Percentiles rank a stretch among this genome's conserved stretches.
These are phyloP conservation scores for Halenospora varia DNA, from an alignment of 495 filamentous ascomycete genomes.

Conservation along the genomic window DNA sequence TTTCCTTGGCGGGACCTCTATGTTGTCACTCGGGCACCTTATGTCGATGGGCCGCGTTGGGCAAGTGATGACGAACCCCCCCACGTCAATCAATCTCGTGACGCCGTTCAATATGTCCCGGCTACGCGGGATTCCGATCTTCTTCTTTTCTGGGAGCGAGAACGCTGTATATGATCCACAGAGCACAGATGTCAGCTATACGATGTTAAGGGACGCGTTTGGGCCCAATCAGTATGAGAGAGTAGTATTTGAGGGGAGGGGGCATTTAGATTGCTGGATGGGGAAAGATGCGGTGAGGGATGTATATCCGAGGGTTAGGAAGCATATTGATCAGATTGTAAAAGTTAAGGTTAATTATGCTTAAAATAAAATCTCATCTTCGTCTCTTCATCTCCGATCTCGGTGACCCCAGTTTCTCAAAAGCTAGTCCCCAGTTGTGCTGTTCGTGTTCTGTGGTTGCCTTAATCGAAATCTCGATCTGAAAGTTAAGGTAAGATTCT, in stretches of 20 bases:
- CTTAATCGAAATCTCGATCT: too few relatives aligned
- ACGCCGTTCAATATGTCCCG: conserved; percentile 42
- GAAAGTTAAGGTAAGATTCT: too few relatives aligned
- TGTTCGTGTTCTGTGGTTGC: too few relatives aligned
- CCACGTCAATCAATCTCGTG: conserved; percentile 39
- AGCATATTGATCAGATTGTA: conserved; percentile 48
- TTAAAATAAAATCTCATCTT: too few relatives aligned
- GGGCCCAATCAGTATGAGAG: conserved; percentile 45
- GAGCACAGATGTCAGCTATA: conserved; percentile 53
- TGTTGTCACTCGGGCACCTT: conserved; percentile 49
- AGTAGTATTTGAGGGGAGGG: conserved; percentile 54
- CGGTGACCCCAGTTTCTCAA: too few relatives aligned
- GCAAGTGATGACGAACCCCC: conserved; percentile 46
- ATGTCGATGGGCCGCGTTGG: conserved; percentile 53
- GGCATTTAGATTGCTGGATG: conserved; percentile 66
- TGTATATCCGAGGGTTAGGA: conserved; percentile 55
- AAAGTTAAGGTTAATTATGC: conserved; percentile 12
- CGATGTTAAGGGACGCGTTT: conserved; percentile 51
- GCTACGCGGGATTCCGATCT: conserved; percentile 51
- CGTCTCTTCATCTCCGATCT: too few relatives aligned
- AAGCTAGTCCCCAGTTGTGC: too few relatives aligned
- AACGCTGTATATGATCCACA: conserved; percentile 58
- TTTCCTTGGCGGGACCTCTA: conserved; percentile 60
- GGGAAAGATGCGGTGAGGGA: conserved; percentile 57
- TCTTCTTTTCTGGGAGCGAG: conserved; percentile 53